A percentile compares a stretch with the other conserved stretches of the same genome.
phyloP scores from a whole-genome alignment of 106 monocot species.

The Ottelia alismoides region DNA sequence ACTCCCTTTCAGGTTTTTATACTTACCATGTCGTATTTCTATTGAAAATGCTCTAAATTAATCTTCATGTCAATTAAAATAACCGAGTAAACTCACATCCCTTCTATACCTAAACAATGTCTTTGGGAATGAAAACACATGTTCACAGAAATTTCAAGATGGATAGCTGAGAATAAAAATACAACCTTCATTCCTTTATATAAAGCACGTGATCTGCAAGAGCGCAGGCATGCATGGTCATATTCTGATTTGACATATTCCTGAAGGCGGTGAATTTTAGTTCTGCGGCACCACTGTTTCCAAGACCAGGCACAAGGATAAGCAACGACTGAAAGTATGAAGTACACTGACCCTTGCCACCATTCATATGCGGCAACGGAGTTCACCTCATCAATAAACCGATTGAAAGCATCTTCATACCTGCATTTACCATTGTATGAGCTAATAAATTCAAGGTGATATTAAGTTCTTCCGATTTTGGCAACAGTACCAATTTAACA shows the following conservation, averaged over 20 bases:
- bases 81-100: too few relatives aligned
- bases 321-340: constrained; percentile 66
- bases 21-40: too few relatives aligned
- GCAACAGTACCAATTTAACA: too few relatives aligned
- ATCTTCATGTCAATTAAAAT: too few relatives aligned
- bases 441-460: too few relatives aligned
- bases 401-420: constrained; percentile 94
- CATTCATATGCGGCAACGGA: constrained; percentile 92
- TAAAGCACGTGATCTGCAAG: constrained; percentile 92
- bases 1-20: too few relatives aligned
- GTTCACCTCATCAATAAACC: constrained; percentile 93
- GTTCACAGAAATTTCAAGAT: too few relatives aligned
- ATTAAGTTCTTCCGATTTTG: too few relatives aligned
- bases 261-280: constrained; percentile 64
- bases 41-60: too few relatives aligned
- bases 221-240: constrained; percentile 85
- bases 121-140: too few relatives aligned
- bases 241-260: constrained; percentile 93
- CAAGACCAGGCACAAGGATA: constrained; percentile 97
- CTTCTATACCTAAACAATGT: too few relatives aligned
- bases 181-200: constrained; percentile 98
- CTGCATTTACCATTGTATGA: constrained; percentile 27
- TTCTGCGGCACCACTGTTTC: constrained; percentile 92
- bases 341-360: constrained; percentile 96
- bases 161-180: too few relatives aligned